Evolutionary conservation across 2,329 filamentous ascomycete species (phyloP).

Genomic region (Coleophoma eucalyptorum): DNA sequence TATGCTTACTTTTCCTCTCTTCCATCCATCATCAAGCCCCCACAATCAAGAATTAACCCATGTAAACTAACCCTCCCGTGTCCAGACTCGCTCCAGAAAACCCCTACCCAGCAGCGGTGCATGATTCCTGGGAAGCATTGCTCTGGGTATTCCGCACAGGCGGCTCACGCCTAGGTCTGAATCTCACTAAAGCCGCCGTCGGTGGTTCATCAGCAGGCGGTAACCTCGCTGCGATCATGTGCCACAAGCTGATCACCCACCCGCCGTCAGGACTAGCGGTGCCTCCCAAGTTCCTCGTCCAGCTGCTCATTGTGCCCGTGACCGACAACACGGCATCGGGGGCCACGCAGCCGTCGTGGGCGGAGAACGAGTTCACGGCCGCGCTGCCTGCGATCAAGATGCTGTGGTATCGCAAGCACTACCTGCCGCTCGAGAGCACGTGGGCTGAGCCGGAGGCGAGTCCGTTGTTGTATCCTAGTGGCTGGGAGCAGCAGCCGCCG

Average conservation of each 20-base stretch:
- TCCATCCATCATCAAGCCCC: too few relatives aligned
- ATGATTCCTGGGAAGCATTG: conserved; percentile 53
- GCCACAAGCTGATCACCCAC: conserved; percentile 36
- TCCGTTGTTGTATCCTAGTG: conserved; percentile 44
- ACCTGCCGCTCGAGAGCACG: conserved; percentile 43
- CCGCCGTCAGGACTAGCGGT: neutral
- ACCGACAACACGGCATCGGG: conserved; percentile 51
- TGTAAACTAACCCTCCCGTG: too few relatives aligned
- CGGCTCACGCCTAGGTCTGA: conserved; percentile 28
- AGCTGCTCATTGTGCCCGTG: conserved; percentile 54
- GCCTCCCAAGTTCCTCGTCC: conserved; percentile 36
- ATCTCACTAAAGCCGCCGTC: conserved; percentile 40
- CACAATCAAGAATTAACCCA: too few relatives aligned
- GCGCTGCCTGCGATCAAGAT: conserved; percentile 53
- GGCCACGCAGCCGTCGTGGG: conserved; percentile 42
- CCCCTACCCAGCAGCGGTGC: conserved; percentile 51
- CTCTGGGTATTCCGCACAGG: conserved; percentile 36
- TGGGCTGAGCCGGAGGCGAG: conserved; percentile 49
- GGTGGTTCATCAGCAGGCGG: conserved; percentile 48
- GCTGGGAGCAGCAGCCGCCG: conserved; percentile 45
- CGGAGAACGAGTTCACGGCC: conserved; percentile 44
- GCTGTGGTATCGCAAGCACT: conserved; percentile 57
- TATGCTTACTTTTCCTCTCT: conserved; percentile 17
- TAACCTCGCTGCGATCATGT: conserved; percentile 48
- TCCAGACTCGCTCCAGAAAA: conserved; percentile 50